Evolutionary conservation across 2,329 filamentous ascomycete genomes (phyloP), one percentile per base, ranked within the genome.

Genomic region (Microcyclospora tardicrescens): DNA sequence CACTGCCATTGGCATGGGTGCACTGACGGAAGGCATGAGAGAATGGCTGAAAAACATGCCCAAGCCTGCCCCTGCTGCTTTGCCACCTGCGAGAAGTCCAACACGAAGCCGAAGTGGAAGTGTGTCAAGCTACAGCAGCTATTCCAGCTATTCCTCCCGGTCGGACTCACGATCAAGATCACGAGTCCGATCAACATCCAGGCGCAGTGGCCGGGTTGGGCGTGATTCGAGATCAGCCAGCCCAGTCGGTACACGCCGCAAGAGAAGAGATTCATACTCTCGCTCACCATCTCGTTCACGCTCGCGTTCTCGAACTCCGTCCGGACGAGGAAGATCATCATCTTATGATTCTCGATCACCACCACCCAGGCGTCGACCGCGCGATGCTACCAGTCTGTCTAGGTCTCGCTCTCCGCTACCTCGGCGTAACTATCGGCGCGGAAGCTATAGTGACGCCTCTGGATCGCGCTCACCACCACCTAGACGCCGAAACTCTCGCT

Each of bases 1-100:
- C 61, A 98, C 91, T 9, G 91, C 86, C 54, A 93, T 98, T 53
- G 86, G 87, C 42, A 93, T 98, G 83, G 91, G 91, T 57, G 77
- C 76, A 16, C 72, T 98, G 44, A 98, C 91, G 2, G 91, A 98
- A 58, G 83, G 86, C 49, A 93, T 95, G 85, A 79, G 91, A 60
- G 84, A 93, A 54, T 78, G 81, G 57, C 71, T 98, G 40, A 82
- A 87, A 59, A 94, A 86, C 55, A 76, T 93, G 62, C 87, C 87
- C 10, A 91, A 93, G 57, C 86, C 87, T 2, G 72, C 81, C 1
- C 66, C 83, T 16, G 82, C 83, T 5, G 77, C 84, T 1, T 66
- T 83, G 1, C 69, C 75, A 15, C 66, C 68, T 1, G 53, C 53
- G 8, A 48, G 48, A 28, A 53, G 52, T 29, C 66, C 67, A 28